Conservation (phyloP, 2,329 filamentous ascomycete genomes). For the Aspergillus nomiae region DNA sequence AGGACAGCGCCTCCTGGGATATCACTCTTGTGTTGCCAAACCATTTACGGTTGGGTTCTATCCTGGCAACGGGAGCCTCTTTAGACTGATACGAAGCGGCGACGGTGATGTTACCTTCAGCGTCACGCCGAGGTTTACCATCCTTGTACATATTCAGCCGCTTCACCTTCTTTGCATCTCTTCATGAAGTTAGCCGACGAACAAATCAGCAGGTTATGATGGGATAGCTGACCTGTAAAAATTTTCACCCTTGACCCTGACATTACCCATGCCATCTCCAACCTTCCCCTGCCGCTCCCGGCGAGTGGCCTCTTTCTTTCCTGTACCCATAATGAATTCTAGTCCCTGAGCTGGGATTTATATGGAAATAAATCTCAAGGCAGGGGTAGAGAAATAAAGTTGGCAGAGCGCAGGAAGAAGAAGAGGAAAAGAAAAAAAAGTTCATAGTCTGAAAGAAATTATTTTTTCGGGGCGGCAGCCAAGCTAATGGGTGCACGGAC, state of each 20-base stretch:
- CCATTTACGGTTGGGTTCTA: conserved; percentile 97
- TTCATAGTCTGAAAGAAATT: conserved; percentile 25
- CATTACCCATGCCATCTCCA: conserved; percentile 85
- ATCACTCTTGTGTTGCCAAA: conserved; percentile 93
- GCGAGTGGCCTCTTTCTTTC: conserved; percentile 87
- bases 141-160: conserved; percentile 88
- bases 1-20: conserved; percentile 80
- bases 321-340: conserved; percentile 70
- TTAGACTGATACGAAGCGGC: conserved; percentile 81
- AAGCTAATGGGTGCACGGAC: conserved; percentile 40
- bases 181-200: conserved; percentile 27
- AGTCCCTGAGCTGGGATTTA: conserved; percentile 24
- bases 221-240: conserved; percentile 76
- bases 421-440: conserved; percentile 30
- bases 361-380: conserved; percentile 32
- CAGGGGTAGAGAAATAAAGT: conserved; percentile 28
- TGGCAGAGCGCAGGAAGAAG: conserved; percentile 35
- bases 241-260: conserved; percentile 94
- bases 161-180: conserved; percentile 82
- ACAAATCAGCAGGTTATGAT: background rate
- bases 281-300: conserved; percentile 82
- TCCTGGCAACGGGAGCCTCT: conserved; percentile 78
- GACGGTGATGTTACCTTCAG: conserved; percentile 79
- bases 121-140: conserved; percentile 79
- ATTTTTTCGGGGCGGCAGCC: conserved; percentile 34